phyloP scores from a whole-genome alignment of 2,329 filamentous ascomycete genomes.

The Aspergillus latus region DNA sequence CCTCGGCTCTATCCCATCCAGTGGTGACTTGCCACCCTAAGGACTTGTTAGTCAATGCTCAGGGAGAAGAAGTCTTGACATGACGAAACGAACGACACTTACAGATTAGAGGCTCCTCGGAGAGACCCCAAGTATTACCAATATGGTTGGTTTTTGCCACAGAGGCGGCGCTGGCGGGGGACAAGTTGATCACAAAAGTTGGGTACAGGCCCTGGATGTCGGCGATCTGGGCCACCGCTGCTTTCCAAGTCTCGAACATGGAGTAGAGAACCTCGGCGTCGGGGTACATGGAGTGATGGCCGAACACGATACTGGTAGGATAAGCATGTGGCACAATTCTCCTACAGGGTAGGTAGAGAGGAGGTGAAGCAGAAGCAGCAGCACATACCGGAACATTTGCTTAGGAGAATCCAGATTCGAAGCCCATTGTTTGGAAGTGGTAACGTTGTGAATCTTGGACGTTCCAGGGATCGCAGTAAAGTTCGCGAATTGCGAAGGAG shows the following conservation, averaged over 20 bases:
- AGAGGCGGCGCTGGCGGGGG: slow-evolving; percentile 26
- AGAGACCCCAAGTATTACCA: slow-evolving; percentile 43
- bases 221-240: slow-evolving; percentile 31
- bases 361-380: background rate
- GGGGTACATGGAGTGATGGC: slow-evolving; percentile 39
- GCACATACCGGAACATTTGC: slow-evolving; percentile 37
- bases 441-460: slow-evolving; percentile 30
- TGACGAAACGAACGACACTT: slow-evolving; percentile 12
- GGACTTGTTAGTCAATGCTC: background rate
- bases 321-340: background rate
- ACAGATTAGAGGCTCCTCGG: slow-evolving; percentile 33
- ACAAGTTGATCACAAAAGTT: slow-evolving; percentile 39
- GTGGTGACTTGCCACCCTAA: slow-evolving; percentile 44
- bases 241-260: slow-evolving; percentile 40
- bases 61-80: too few relatives aligned
- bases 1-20: slow-evolving; percentile 36
- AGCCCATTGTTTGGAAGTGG: slow-evolving; percentile 30
- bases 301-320: slow-evolving; percentile 35
- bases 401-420: slow-evolving; percentile 30
- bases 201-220: slow-evolving; percentile 41
- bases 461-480: slow-evolving; percentile 32
- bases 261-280: slow-evolving; percentile 31
- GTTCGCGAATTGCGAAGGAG: slow-evolving; percentile 34
- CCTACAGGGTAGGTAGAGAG: too few relatives aligned
- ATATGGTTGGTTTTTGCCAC: slow-evolving; percentile 39